Evolutionary conservation across 2,329 filamentous ascomycete species (phyloP).

Genomic region (Magnaporthales sp.): DNA sequence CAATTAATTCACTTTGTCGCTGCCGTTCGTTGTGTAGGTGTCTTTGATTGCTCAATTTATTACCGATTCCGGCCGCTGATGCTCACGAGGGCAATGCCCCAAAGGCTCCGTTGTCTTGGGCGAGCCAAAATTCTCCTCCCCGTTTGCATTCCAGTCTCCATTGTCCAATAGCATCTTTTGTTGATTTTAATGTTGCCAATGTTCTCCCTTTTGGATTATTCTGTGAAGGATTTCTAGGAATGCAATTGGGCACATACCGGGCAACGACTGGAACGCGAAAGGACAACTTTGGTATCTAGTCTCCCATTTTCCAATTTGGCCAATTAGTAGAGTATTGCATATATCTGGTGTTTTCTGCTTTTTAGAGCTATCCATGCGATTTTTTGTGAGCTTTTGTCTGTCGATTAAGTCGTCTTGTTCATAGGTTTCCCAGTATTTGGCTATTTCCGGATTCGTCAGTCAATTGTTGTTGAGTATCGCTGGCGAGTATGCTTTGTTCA

Average conservation of each 20-base stretch:
- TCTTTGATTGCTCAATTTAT: neutral
- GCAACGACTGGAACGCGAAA: neutral
- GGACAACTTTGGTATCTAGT: neutral
- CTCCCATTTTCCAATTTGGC: neutral
- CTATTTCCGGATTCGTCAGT: neutral
- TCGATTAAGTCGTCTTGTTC: too few species aligned
- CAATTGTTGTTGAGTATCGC: neutral
- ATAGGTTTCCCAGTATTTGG: neutral
- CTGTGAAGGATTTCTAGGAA: neutral
- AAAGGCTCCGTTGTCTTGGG: neutral
- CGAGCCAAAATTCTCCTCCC: neutral
- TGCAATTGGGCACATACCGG: neutral
- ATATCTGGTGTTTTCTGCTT: too few species aligned
- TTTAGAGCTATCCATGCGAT: too few species aligned
- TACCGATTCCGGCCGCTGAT: neutral
- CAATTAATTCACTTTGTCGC: too few species aligned
- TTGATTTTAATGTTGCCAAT: neutral
- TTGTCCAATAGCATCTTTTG: neutral
- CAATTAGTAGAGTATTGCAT: neutral
- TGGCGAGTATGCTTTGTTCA: neutral
- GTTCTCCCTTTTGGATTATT: neutral
- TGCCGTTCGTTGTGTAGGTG: neutral
- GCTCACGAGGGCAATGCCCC: neutral
- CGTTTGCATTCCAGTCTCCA: neutral
- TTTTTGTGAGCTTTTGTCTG: neutral